Evolutionary conservation across 495 filamentous ascomycete genomes (phyloP).

Genomic region (Aspergillus hancockii): DNA sequence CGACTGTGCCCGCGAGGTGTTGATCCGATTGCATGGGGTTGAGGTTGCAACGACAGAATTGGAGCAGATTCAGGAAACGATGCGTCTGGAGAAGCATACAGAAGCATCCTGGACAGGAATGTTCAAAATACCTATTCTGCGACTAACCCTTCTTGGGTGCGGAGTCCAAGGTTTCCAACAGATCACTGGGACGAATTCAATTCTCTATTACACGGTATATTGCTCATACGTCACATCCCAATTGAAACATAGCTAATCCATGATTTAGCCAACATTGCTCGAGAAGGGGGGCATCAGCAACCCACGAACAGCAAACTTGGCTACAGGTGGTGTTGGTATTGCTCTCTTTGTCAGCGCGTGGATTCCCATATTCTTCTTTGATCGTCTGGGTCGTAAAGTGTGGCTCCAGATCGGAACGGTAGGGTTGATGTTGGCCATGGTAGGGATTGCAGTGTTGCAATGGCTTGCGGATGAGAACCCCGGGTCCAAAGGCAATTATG

Average conservation of each 20-base stretch:
- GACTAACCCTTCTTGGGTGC: constrained; percentile 31
- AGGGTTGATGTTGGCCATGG: constrained; percentile 70
- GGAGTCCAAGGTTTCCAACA: constrained; percentile 42
- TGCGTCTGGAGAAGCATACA: constrained; percentile 71
- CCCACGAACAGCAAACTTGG: constrained; percentile 22
- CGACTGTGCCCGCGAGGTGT: constrained; percentile 62
- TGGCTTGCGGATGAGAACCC: constrained; percentile 38
- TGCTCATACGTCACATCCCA: background rate
- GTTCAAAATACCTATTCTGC: constrained; percentile 44
- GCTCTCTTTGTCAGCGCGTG: constrained; percentile 24
- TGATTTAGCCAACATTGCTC: constrained; percentile 21
- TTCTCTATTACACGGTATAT: constrained; percentile 31
- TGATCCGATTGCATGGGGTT: constrained; percentile 61
- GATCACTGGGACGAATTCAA: constrained; percentile 38
- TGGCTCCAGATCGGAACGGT: constrained; percentile 45
- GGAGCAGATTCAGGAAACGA: constrained; percentile 77
- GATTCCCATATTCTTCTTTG: constrained; percentile 26
- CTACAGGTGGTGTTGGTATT: constrained; percentile 25
- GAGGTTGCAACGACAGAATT: constrained; percentile 64
- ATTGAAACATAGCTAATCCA: background rate
- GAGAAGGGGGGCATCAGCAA: constrained; percentile 23
- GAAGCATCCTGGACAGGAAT: constrained; percentile 69
- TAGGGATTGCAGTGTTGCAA: constrained; percentile 62
- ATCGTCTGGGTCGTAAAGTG: constrained; percentile 23
- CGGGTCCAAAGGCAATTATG: constrained; percentile 61